These are phyloP conservation scores for Mortierella sp. DNA, from an alignment of 371 early-diverging fungal genomes.

Conservation along the genomic window DNA sequence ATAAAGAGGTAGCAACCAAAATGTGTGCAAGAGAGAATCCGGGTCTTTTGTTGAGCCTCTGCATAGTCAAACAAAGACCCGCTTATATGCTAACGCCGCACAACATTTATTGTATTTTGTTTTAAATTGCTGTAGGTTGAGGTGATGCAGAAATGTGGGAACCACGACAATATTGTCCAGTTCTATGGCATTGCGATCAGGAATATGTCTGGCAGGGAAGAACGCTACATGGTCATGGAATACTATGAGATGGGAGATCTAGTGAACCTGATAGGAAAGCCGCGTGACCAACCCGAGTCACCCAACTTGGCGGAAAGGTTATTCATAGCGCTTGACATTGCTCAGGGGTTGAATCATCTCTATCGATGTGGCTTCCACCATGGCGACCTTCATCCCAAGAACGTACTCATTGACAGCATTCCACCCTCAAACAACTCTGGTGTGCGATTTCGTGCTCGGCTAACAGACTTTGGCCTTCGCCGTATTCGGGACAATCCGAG, in stretches of 20 bases:
- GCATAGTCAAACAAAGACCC: background rate
- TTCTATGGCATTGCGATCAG: constrained; percentile 43
- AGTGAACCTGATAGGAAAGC: constrained; percentile 13
- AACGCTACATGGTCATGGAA: constrained; percentile 49
- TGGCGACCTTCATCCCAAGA: constrained; percentile 50
- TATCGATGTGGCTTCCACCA: constrained; percentile 43
- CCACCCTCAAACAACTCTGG: background rate
- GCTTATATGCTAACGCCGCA: background rate
- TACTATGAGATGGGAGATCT: constrained; percentile 43
- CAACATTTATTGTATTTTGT: background rate
- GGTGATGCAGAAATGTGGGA: constrained; percentile 40
- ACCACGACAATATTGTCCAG: constrained; percentile 46
- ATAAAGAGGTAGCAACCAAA: constrained; percentile 27
- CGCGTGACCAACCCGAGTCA: constrained; percentile 15
- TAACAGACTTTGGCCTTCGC: constrained; percentile 49
- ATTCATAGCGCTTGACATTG: constrained; percentile 42
- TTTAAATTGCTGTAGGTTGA: constrained; percentile 21
- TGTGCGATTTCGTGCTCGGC: constrained; percentile 39
- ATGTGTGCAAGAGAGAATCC: too few relatives aligned
- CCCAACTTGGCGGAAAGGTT: constrained; percentile 26
- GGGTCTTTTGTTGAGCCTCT: background rate
- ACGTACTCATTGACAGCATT: constrained; percentile 35
- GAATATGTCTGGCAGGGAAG: constrained; percentile 15
- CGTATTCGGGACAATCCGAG: constrained; percentile 30
- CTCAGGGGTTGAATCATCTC: constrained; percentile 35